Conservation (phyloP, 352 stramenopile genomes). For the Halophytophthora polymorphica region DNA sequence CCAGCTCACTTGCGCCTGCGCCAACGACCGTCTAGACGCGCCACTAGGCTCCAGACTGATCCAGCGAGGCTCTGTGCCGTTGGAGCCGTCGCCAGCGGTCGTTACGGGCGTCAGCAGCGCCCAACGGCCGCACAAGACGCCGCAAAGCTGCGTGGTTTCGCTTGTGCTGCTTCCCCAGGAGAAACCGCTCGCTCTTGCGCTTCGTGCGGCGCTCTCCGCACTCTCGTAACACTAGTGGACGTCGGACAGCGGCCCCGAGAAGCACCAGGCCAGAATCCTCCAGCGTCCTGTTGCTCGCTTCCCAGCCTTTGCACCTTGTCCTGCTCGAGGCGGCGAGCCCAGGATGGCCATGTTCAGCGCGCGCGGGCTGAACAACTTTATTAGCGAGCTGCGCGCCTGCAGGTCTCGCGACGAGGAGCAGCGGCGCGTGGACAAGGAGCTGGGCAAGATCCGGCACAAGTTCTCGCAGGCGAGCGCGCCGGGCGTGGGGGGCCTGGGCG, state of each 20-base stretch:
- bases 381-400: constrained; percentile 71
- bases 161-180: too few relatives aligned
- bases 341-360: constrained; percentile 80
- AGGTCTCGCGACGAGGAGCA: constrained; percentile 92
- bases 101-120: too few relatives aligned
- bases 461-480: constrained; percentile 83
- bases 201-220: constrained; percentile 12
- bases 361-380: constrained; percentile 81
- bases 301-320: background rate
- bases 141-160: constrained; percentile 1
- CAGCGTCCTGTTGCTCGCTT: background rate
- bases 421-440: constrained; percentile 95
- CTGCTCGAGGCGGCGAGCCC: background rate
- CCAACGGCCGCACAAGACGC: background rate
- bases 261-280: background rate
- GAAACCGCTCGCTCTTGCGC: constrained; percentile 1
- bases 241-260: too few relatives aligned
- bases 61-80: too few relatives aligned
- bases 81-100: too few relatives aligned
- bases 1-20: constrained; percentile 15
- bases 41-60: background rate
- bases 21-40: too few relatives aligned
- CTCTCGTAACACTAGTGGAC: too few relatives aligned
- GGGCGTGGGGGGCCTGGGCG: constrained; percentile 11
- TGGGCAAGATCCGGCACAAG: constrained; percentile 97